phyloP scores from a whole-genome alignment of 2,329 filamentous ascomycete species.

The Akanthomyces dipterigenus region DNA sequence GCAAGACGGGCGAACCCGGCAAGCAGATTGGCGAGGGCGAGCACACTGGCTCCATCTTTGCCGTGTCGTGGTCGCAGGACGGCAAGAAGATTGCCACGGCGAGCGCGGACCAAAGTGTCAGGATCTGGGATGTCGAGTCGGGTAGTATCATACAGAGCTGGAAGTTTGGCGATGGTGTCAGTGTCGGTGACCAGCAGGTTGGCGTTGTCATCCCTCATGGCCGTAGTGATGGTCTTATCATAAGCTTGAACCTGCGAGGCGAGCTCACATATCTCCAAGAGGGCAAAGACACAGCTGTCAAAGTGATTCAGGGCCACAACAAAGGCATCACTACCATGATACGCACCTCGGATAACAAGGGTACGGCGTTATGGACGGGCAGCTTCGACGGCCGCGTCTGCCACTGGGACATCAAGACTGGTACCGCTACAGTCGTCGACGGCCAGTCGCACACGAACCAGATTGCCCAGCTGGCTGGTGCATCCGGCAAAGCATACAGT shows the following conservation, averaged over 20 bases:
- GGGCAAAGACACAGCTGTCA: slow-evolving; percentile 61
- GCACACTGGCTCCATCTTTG: slow-evolving; percentile 90
- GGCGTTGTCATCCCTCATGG: slow-evolving; percentile 86
- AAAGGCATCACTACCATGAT: slow-evolving; percentile 77
- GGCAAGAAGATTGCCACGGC: slow-evolving; percentile 83
- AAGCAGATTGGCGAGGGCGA: slow-evolving; percentile 72
- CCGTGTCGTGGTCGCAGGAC: slow-evolving; percentile 82
- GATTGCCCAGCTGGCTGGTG: slow-evolving; percentile 65
- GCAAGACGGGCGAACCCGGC: slow-evolving; percentile 83
- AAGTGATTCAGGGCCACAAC: slow-evolving; percentile 78
- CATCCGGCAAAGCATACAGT: slow-evolving; percentile 63
- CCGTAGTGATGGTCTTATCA: slow-evolving; percentile 76
- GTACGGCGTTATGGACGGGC: slow-evolving; percentile 72
- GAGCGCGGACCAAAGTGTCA: slow-evolving; percentile 90
- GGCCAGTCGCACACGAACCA: slow-evolving; percentile 82
- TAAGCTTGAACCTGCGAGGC: slow-evolving; percentile 81
- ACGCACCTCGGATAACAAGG: slow-evolving; percentile 39
- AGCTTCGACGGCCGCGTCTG: slow-evolving; percentile 87
- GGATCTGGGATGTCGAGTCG: slow-evolving; percentile 83
- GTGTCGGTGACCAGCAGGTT: slow-evolving; percentile 80
- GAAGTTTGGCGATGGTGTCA: slow-evolving; percentile 74
- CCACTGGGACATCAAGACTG: slow-evolving; percentile 71
- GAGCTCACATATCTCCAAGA: slow-evolving; percentile 84
- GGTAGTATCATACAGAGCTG: slow-evolving; percentile 75
- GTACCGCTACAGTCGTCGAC: slow-evolving; percentile 63